Percentiles rank a stretch among this genome's conserved stretches.
Conservation (phyloP, 805 yeast genomes). For the Teunomyces gatunensis region DNA sequence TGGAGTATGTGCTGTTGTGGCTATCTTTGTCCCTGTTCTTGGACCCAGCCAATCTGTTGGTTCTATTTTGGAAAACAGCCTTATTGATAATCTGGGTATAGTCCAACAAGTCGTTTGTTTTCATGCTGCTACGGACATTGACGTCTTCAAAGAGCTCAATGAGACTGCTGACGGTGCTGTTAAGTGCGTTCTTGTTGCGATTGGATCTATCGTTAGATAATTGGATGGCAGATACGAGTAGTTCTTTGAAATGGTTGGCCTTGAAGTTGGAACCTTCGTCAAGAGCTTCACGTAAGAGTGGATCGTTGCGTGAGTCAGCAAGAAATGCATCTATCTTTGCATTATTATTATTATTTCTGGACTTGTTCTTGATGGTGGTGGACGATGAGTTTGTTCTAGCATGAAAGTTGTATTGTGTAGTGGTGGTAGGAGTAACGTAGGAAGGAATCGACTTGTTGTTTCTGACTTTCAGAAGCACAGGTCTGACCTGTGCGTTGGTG, state of each 20-base stretch:
- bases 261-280: constrained; percentile 19
- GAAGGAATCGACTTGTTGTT: constrained; percentile 17
- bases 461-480: constrained; percentile 38
- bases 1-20: constrained; percentile 19
- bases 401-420: constrained; percentile 5
- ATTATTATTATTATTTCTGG: constrained; percentile 1
- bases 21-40: constrained; percentile 41
- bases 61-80: constrained; percentile 30
- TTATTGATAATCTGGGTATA: constrained; percentile 21
- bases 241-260: constrained; percentile 29
- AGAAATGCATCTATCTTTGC: constrained; percentile 18
- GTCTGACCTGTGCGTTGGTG: constrained; percentile 37
- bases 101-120: constrained; percentile 19
- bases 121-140: constrained; percentile 17
- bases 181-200: constrained; percentile 7
- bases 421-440: neutral
- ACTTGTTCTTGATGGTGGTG: constrained; percentile 2
- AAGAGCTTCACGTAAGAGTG: constrained; percentile 18
- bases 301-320: constrained; percentile 20
- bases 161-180: constrained; percentile 4
- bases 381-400: constrained; percentile 20
- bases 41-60: constrained; percentile 27
- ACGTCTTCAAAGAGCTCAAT: constrained; percentile 11
- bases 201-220: constrained; percentile 2
- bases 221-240: constrained; percentile 22